A percentile compares a stretch with the other conserved stretches of the same genome.
Conservation (phyloP, 768 basidiomycete genomes). For the Xanthoconium purpureum region DNA sequence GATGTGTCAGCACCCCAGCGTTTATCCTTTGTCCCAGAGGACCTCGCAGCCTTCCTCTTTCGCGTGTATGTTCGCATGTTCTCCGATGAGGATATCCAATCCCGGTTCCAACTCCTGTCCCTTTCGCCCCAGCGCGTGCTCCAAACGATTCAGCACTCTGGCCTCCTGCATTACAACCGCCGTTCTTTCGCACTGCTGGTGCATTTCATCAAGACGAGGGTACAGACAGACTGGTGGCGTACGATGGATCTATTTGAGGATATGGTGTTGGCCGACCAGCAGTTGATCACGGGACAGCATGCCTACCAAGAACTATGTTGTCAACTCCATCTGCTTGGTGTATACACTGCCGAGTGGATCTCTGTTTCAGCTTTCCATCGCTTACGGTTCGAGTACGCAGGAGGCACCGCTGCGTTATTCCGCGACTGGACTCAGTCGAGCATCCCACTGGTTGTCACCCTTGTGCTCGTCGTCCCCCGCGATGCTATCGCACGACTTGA, state of each 20-base stretch:
- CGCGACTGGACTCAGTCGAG: constrained; percentile 19
- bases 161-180: constrained; percentile 44
- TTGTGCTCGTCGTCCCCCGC: constrained; percentile 35
- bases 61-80: constrained; percentile 28
- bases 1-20: neutral
- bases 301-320: constrained; percentile 45
- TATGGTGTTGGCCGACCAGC: constrained; percentile 4
- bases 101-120: neutral
- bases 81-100: constrained; percentile 18
- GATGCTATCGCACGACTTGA: constrained; percentile 14
- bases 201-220: constrained; percentile 36
- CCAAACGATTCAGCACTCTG: neutral
- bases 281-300: constrained; percentile 21
- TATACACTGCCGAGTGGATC: constrained; percentile 30
- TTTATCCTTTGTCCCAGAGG: constrained; percentile 11
- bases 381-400: neutral
- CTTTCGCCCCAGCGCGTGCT: neutral
- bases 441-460: constrained; percentile 31
- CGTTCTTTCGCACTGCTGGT: constrained; percentile 47
- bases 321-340: constrained; percentile 40
- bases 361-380: neutral
- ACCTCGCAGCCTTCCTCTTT: constrained; percentile 24
- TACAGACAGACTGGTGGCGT: constrained; percentile 40
- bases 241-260: constrained; percentile 36
- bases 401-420: constrained; percentile 14